Conservation (phyloP, 805 yeast species). For the Metschnikowia arizonensis region DNA sequence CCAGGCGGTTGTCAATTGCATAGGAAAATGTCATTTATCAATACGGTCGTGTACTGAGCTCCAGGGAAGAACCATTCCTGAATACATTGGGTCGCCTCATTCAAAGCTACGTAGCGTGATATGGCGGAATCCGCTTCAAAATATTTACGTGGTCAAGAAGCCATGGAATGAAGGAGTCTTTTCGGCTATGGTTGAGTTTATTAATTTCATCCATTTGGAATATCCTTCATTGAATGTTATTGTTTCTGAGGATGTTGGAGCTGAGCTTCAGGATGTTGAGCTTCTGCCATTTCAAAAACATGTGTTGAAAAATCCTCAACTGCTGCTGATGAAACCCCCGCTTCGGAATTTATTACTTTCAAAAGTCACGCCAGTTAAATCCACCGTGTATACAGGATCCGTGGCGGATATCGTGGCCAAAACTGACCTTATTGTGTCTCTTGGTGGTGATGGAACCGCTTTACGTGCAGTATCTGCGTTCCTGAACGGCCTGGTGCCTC, state of each 20-base stretch:
- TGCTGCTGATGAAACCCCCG: too few species aligned
- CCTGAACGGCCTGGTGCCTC: slow-evolving; percentile 73
- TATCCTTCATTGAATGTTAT: slow-evolving; percentile 75
- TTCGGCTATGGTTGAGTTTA: slow-evolving; percentile 61
- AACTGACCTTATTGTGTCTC: slow-evolving; percentile 76
- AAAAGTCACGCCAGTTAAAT: too few species aligned
- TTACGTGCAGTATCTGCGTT: slow-evolving; percentile 78
- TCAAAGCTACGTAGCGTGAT: slow-evolving; percentile 59
- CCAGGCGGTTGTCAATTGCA: neutral
- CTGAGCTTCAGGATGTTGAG: slow-evolving; percentile 46
- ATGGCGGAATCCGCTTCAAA: slow-evolving; percentile 73
- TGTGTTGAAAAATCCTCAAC: too few species aligned
- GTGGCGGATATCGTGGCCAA: slow-evolving; percentile 53
- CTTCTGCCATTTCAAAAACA: too few species aligned
- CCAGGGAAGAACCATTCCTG: slow-evolving; percentile 35
- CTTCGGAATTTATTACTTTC: too few species aligned
- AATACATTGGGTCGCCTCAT: slow-evolving; percentile 50
- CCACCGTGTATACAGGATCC: slow-evolving; percentile 64
- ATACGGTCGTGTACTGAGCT: slow-evolving; percentile 13
- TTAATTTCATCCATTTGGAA: slow-evolving; percentile 52
- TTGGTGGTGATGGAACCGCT: slow-evolving; percentile 98
- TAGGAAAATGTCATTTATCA: neutral
- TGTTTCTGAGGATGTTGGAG: slow-evolving; percentile 69
- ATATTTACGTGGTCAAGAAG: slow-evolving; percentile 77
- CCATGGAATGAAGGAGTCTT: slow-evolving; percentile 70